phyloP scores from a whole-genome alignment of 176 grass and related monocot genomes.

The Tillandsia leiboldiana region DNA sequence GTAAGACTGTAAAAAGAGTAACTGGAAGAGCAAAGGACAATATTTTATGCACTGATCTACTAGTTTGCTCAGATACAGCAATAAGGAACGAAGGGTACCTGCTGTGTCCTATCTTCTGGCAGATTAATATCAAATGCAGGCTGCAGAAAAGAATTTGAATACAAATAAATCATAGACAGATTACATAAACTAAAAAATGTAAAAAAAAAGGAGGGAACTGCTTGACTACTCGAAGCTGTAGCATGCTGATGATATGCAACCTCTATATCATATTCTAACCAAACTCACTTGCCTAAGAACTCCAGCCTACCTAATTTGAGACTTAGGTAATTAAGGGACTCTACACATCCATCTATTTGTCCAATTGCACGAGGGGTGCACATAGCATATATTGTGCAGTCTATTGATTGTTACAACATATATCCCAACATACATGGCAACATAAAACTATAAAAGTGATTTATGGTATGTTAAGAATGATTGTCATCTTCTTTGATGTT shows the following conservation, averaged over 20 bases:
- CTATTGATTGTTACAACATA: too few species aligned
- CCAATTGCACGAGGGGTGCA: too few species aligned
- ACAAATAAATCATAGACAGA: not conserved
- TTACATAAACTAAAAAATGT: not conserved
- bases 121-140: slow-evolving; percentile 65
- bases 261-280: too few species aligned
- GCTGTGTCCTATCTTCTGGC: slow-evolving; percentile 49
- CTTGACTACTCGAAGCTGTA: not conserved
- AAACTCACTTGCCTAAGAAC: too few species aligned
- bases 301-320: too few species aligned
- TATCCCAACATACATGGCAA: too few species aligned
- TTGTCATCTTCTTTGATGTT: too few species aligned
- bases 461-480: too few species aligned
- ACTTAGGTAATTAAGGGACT: too few species aligned
- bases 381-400: too few species aligned
- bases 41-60: not conserved
- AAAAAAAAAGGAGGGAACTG: not conserved
- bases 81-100: slow-evolving; percentile 30
- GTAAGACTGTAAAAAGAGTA: slow-evolving; percentile 5
- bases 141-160: slow-evolving; percentile 16
- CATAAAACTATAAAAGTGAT: too few species aligned
- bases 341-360: too few species aligned
- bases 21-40: slow-evolving; percentile 14
- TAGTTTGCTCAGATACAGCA: not conserved
- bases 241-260: not conserved